Percentiles rank a stretch among this genome's conserved stretches.
phyloP scores from a whole-genome alignment of 768 basidiomycete species.

The Leccinum arenicola region DNA sequence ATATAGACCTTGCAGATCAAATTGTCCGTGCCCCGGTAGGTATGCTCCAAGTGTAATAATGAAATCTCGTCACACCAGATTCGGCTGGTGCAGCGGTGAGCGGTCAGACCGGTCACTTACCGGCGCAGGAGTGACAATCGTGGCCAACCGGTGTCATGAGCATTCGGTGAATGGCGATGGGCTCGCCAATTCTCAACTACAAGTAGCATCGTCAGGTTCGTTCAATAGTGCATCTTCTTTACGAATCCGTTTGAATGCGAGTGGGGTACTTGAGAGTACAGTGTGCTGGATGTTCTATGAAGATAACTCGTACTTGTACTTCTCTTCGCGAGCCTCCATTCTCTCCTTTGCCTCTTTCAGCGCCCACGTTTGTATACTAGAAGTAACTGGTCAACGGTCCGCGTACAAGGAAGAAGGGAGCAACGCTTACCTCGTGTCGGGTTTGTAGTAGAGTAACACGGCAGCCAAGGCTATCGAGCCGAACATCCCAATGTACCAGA shows the following conservation, averaged over 20 bases:
- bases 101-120: neutral
- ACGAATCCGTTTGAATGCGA: neutral
- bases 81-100: neutral
- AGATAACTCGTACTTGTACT: slow-evolving; percentile 75
- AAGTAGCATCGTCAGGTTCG: neutral
- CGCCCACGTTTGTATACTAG: slow-evolving; percentile 91
- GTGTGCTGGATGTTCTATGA: slow-evolving; percentile 20
- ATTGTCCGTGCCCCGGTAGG: neutral
- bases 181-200: neutral
- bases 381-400: neutral
- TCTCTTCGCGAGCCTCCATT: slow-evolving; percentile 92
- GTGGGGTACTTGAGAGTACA: slow-evolving; percentile 9
- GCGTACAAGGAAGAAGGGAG: slow-evolving; percentile 1
- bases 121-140: neutral
- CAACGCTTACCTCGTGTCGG: slow-evolving; percentile 77
- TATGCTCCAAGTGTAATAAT: neutral
- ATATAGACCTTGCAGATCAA: neutral
- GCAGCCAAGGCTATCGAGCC: slow-evolving; percentile 76
- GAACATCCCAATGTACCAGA: slow-evolving; percentile 92
- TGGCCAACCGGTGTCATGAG: neutral
- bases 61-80: neutral
- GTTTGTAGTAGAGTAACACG: slow-evolving; percentile 86
- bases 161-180: neutral
- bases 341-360: slow-evolving; percentile 83
- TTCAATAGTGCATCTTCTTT: neutral